Conservation (phyloP, 208 protist species). For the Zelonia costaricensis region DNA sequence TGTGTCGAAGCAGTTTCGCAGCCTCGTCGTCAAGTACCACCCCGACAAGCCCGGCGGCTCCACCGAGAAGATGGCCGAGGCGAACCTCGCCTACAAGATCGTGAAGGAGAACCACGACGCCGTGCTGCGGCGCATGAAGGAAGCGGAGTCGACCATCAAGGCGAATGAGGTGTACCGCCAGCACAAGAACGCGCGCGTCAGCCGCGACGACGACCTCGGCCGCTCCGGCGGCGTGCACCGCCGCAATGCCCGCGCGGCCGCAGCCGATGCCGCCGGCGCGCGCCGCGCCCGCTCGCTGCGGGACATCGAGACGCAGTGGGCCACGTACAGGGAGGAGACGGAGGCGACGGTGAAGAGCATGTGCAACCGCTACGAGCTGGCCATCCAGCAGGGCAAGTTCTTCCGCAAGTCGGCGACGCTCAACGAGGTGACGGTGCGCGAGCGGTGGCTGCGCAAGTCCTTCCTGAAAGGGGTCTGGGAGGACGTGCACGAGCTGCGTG, state of each 20-base stretch:
- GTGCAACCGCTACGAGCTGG: constrained; percentile 89
- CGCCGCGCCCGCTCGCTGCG: constrained; percentile 55
- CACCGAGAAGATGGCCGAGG: constrained; percentile 89
- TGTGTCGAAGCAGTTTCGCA: constrained; percentile 86
- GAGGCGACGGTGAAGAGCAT: constrained; percentile 76
- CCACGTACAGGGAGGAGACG: constrained; percentile 65
- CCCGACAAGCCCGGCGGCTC: constrained; percentile 89
- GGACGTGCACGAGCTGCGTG: constrained; percentile 88
- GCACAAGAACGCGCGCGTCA: constrained; percentile 60
- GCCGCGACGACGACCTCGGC: constrained; percentile 76
- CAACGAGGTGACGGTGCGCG: constrained; percentile 86
- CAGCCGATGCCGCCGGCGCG: constrained; percentile 9
- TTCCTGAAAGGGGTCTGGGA: constrained; percentile 90
- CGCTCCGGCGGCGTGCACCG: constrained; percentile 75
- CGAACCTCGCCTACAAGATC: constrained; percentile 90
- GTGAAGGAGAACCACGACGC: constrained; percentile 83
- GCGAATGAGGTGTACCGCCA: constrained; percentile 62
- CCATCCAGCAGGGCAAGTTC: constrained; percentile 81
- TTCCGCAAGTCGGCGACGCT: constrained; percentile 81
- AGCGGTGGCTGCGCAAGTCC: constrained; percentile 87
- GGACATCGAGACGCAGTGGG: constrained; percentile 80
- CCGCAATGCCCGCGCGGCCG: constrained; percentile 52
- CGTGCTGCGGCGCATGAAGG: constrained; percentile 63
- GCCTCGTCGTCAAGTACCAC: constrained; percentile 86
- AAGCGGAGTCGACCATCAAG: constrained; percentile 59